Percentiles rank a stretch among this genome's conserved stretches.
These are phyloP conservation scores for Letharia columbiana DNA, from an alignment of 495 filamentous ascomycete genomes.

Conservation along the genomic window DNA sequence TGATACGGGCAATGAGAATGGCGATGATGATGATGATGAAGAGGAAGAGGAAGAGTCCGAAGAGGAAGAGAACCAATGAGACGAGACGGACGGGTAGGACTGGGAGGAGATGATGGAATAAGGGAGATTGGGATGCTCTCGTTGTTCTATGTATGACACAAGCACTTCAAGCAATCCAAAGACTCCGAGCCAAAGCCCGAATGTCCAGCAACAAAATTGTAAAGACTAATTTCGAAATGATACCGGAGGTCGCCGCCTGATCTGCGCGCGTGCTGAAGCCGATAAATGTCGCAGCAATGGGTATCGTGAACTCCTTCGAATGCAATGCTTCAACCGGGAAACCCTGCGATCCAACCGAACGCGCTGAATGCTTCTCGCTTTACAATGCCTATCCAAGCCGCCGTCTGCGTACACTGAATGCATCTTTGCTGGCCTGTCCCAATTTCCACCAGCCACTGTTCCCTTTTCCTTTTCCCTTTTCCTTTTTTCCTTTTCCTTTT, in stretches of 20 bases:
- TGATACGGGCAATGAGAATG: background rate
- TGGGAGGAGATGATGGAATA: background rate
- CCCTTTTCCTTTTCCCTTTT: background rate
- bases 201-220: background rate
- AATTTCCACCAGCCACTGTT: background rate
- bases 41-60: background rate
- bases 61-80: background rate
- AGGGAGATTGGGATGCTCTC: background rate
- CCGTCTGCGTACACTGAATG: background rate
- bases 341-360: background rate
- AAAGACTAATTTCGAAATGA: background rate
- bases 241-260: background rate
- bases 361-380: background rate
- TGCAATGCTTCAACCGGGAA: background rate
- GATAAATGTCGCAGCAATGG: background rate
- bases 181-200: background rate
- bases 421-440: background rate
- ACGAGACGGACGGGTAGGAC: background rate
- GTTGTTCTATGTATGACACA: background rate
- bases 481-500: background rate
- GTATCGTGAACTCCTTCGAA: constrained; percentile 1
- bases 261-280: background rate
- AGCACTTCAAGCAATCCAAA: background rate
- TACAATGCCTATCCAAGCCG: background rate
- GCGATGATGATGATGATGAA: background rate